Evolutionary conservation across 83 land plant genomes (phyloP).

Genomic region (Diphasiastrum complanatum): DNA sequence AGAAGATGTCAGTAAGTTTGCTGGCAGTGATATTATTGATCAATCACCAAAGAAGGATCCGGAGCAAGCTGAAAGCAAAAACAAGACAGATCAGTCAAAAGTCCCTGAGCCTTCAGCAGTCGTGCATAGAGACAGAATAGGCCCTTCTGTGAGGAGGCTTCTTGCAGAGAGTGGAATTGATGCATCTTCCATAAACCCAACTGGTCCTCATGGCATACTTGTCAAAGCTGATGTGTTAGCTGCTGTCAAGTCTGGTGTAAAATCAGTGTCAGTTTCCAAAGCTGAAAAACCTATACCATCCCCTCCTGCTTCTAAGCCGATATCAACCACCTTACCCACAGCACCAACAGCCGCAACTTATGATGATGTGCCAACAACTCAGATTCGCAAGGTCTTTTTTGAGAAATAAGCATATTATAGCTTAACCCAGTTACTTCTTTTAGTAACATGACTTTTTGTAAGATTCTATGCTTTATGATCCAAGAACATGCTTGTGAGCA

Average conservation of each 20-base stretch:
- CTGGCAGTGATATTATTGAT: not conserved
- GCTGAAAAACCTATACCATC: slow-evolving; percentile 2
- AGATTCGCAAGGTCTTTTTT: slow-evolving; percentile 31
- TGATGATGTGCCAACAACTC: slow-evolving; percentile 30
- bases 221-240: slow-evolving; percentile 24
- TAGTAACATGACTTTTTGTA: too few species aligned
- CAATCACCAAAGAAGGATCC: not conserved
- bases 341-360: slow-evolving; percentile 12
- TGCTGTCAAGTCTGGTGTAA: slow-evolving; percentile 11
- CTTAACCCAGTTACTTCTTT: too few species aligned
- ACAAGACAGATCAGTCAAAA: not conserved
- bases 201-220: slow-evolving; percentile 23
- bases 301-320: not conserved
- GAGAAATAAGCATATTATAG: not conserved
- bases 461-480: too few species aligned
- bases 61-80: not conserved
- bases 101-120: not conserved
- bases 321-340: not conserved
- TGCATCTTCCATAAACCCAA: slow-evolving; percentile 13
- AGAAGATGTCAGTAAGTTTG: slow-evolving; percentile 14
- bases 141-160: slow-evolving; percentile 23
- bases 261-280: not conserved
- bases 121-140: slow-evolving; percentile 5
- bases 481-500: too few species aligned
- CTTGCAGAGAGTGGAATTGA: slow-evolving; percentile 21